Conservation (phyloP, 78 protist species). For the Dictyostelium discoideum region DNA sequence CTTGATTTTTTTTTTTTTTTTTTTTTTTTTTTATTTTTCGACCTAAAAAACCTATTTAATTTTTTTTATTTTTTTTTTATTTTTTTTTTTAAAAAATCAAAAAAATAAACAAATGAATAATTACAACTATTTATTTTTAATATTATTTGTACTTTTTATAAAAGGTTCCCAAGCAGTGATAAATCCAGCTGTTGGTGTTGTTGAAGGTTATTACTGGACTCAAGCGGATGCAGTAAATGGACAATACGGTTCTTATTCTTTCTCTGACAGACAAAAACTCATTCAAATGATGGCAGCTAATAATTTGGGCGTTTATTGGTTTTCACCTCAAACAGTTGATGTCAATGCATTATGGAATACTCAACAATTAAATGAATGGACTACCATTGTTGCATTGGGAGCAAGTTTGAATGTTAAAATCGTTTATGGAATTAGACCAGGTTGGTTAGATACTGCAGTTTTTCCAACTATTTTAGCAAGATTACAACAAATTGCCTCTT, state of each 20-base stretch:
- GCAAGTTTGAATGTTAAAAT: not conserved
- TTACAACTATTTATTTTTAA: not conserved
- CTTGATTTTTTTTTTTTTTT: too few species aligned
- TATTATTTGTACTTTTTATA: not conserved
- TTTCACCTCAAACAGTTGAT: conserved; percentile 21
- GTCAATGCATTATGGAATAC: conserved; percentile 4
- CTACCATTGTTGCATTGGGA: not conserved
- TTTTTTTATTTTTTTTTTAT: too few species aligned
- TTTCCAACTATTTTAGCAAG: not conserved
- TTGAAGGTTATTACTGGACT: conserved; percentile 33
- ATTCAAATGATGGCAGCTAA: conserved; percentile 15
- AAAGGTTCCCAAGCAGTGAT: not conserved
- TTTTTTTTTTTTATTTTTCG: too few species aligned
- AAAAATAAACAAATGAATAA: too few species aligned
- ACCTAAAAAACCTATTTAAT: too few species aligned
- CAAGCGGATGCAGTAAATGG: conserved; percentile 33
- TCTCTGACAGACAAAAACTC: not conserved
- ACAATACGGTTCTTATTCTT: conserved; percentile 17
- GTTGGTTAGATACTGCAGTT: not conserved
- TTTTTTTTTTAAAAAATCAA: too few species aligned
- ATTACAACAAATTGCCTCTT: not conserved
- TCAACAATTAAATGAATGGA: conserved; percentile 9
- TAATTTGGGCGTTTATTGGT: conserved; percentile 57
- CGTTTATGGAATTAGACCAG: conserved; percentile 42
- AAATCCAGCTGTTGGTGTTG: conserved; percentile 4